Evolutionary conservation across 2,329 filamentous ascomycete species (phyloP), one percentile per base, ranked within the genome.

Genomic region (Lasiodiplodia theobromae): DNA sequence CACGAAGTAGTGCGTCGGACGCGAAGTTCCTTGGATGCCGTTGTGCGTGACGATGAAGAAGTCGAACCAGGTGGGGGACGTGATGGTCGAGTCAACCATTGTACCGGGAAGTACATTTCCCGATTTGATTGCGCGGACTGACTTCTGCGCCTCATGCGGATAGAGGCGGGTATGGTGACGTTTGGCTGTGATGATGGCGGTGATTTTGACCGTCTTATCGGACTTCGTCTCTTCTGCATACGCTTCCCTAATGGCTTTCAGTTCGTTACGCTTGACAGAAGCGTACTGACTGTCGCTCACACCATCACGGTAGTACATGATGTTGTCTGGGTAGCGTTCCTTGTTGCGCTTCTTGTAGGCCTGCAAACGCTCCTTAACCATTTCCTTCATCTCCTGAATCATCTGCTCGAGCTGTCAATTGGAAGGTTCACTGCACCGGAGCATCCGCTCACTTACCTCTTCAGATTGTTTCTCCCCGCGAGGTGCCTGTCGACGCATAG

Each of bases 151-250:
- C 69, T 28, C 11, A 37, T n/a, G 0, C 31, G 78, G 73, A 69
- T 77, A 84, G 72, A 84, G 81, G 1, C 82, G 77, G 0, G 77
- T 76, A 66, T 81, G 72, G 69, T 84, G 82, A 0, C 81, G 74
- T 68, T 84, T 83, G 5, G 73, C 74, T 3, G 77, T 78, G 4
- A 83, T 69, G 6, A 83, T 44, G 12, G 65, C 53, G n/a, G 2
- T 21, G 10, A 44, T 31, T 7, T 56, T 38, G 16, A 18, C 37
- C 53, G 16, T 52, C 21, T 40, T 53, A 3, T 10, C 11, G 23
- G 28, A 40, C 31, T 34, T 34, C 2, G 31, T 34, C 31, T 34
- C 31, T 34, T 34, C 31, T 34, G 31, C 31, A 34, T 34, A 34
- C 31, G 31, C 31, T 10, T 34, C 31, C 31, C 31, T 2, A n/a